Evolutionary conservation across 331 rosid genomes (phyloP), one percentile per base, ranked within the genome.

Genomic region (Arachis monticola): DNA sequence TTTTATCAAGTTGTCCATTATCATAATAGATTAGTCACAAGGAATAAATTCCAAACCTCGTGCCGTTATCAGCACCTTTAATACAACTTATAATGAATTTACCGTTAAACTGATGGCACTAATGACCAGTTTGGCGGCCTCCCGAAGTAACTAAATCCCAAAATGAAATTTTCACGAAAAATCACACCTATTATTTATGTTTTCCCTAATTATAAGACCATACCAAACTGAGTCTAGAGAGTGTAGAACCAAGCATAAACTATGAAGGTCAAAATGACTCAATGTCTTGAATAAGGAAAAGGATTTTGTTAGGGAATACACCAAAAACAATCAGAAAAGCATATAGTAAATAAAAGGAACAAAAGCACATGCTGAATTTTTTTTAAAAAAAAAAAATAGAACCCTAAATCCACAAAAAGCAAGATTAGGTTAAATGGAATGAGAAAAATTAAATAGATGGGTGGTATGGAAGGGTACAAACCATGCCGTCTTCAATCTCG

Each of bases 401-500:
- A 53, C 59, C 59, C 6, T n/a, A 5, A n/a, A 52, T 12, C 17
- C 6, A 17, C 62, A 69, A 66, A 13, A 56, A 5, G 45, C 17
- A 31, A 59, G 41, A 72, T 12, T 46, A 69, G 61, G 17, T 40
- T 5, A 46, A 14, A 44, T 1, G 13, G 53, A 52, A 30, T 7
- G 59, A 8, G 53, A 14, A 77, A 74, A 48, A 52, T 41, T 10
- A 46, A 6, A 17, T 44, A 32, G 7, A 42, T 10, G 30, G 69
- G 31, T 74, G 48, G 93, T 79, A 87, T 87, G 99, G 77, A 94
- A 94, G 90, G 97, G 92, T 92, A 92, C 99, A 92, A 88, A 95
- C 99, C 99, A 95, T 95, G 90, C 99, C 99, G 80, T 95, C 99
- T 87, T 95, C 99, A 46, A 90, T 60, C 85, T 95, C 99, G 5